Conservation (phyloP, 1,139 yeast genomes). For the Pichia sp. region DNA sequence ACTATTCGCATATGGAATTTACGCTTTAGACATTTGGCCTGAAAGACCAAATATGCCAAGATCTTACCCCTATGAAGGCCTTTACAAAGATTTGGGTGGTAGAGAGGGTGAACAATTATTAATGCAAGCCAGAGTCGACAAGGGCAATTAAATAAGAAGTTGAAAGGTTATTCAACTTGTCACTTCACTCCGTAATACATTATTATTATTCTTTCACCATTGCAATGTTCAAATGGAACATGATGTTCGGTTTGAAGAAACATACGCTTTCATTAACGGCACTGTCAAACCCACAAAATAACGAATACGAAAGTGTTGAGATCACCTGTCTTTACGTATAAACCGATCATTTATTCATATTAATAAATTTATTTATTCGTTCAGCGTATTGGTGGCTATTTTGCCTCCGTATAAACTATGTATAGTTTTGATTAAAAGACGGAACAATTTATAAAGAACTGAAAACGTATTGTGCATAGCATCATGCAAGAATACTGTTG, state of each 20-base stretch:
- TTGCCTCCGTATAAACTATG: too few relatives aligned
- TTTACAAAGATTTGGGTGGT: slow-evolving; percentile 71
- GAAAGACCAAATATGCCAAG: slow-evolving; percentile 77
- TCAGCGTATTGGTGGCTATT: not conserved
- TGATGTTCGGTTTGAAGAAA: not conserved
- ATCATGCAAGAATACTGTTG: not conserved
- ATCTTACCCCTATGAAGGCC: slow-evolving; percentile 70
- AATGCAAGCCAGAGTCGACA: slow-evolving; percentile 37
- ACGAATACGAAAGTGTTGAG: too few relatives aligned
- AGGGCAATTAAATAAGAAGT: slow-evolving; percentile 15
- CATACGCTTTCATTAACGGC: too few relatives aligned
- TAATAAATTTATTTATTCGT: not conserved
- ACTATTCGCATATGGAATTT: slow-evolving; percentile 50
- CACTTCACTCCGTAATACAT: not conserved
- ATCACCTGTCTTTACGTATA: not conserved
- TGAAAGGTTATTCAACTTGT: not conserved
- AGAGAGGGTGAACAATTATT: slow-evolving; percentile 45
- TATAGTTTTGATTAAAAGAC: not conserved
- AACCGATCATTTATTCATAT: not conserved
- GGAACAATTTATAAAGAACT: slow-evolving; percentile 3
- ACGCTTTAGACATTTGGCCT: slow-evolving; percentile 51
- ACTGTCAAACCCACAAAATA: too few relatives aligned
- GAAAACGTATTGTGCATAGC: not conserved
- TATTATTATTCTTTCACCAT: not conserved
- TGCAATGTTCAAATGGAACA: not conserved